Percentiles rank a stretch among this genome's conserved stretches.
These are phyloP conservation scores for Paecilomyces sp. DNA, from an alignment of 2,329 filamentous ascomycete species.

Conservation along the genomic window DNA sequence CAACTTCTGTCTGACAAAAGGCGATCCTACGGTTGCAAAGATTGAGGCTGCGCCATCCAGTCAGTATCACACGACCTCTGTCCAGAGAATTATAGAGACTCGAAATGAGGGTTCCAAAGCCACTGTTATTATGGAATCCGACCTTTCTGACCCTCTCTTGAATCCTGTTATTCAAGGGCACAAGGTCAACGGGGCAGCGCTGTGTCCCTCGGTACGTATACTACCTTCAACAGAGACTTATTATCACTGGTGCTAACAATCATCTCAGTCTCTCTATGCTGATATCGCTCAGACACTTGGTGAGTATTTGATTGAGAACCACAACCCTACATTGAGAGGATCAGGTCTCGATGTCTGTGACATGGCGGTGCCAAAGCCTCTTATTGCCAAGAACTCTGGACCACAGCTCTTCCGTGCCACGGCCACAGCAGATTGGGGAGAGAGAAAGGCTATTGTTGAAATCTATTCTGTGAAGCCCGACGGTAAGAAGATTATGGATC, in stretches of 20 bases:
- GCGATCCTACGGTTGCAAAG: conserved; percentile 35
- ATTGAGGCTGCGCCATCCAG: conserved; percentile 8
- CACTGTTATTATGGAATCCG: conserved; percentile 28
- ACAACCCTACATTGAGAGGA: conserved; percentile 24
- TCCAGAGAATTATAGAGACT: conserved; percentile 24
- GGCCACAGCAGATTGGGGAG: conserved; percentile 28
- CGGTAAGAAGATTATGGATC: conserved; percentile 30
- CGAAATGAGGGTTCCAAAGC: conserved; percentile 15
- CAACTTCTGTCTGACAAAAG: conserved; percentile 67
- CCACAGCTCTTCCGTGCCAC: conserved; percentile 30
- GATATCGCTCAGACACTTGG: conserved; percentile 31
- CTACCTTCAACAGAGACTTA: neutral
- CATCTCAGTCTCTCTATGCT: conserved; percentile 24
- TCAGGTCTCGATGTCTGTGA: conserved; percentile 27
- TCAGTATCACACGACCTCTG: conserved; percentile 18
- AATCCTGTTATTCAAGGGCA: conserved; percentile 29
- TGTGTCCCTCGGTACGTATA: conserved; percentile 26
- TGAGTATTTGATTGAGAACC: conserved; percentile 25
- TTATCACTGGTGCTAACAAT: conserved; percentile 1
- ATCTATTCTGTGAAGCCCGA: conserved; percentile 30
- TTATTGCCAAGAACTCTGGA: conserved; percentile 46
- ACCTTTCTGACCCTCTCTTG: conserved; percentile 26
- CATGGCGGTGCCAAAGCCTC: conserved; percentile 38
- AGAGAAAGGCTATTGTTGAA: conserved; percentile 22
- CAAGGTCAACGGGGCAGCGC: conserved; percentile 27